phyloP scores from a whole-genome alignment of 106 monocot genomes.

The Vanilla planifolia region DNA sequence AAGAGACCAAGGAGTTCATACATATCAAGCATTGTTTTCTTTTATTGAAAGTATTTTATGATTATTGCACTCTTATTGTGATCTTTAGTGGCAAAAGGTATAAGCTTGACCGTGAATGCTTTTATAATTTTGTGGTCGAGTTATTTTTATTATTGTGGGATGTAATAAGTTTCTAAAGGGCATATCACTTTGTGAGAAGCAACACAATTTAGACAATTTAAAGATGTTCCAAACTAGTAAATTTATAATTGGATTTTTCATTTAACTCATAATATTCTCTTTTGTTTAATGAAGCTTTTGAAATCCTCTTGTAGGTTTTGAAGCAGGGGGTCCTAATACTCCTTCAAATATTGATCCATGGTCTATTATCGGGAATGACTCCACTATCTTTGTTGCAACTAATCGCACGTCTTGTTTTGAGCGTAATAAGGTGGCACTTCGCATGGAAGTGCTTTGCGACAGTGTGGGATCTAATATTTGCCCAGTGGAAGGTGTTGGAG shows the following conservation, averaged over 20 bases:
- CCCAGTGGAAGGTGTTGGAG: constrained; percentile 74
- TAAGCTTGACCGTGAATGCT: neutral
- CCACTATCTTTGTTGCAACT: constrained; percentile 51
- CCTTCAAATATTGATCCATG: constrained; percentile 93
- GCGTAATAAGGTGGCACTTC: constrained; percentile 73
- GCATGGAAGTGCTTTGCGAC: constrained; percentile 81
- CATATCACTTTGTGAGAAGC: neutral
- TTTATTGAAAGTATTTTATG: no score
- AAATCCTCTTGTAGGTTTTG: constrained; percentile 58
- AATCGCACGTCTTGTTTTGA: constrained; percentile 66
- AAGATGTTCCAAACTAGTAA: neutral
- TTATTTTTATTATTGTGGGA: neutral
- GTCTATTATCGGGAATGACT: constrained; percentile 71
- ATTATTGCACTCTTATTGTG: no score
- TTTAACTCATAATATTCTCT: neutral
- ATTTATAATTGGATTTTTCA: neutral
- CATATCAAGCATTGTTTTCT: no score
- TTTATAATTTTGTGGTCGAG: no score
- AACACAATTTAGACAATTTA: neutral
- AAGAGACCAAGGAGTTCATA: no score
- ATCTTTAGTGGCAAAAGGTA: no score
- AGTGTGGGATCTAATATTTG: constrained; percentile 38
- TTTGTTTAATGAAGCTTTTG: neutral
- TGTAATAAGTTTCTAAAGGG: neutral
- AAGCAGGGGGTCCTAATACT: constrained; percentile 82